phyloP scores from a whole-genome alignment of 2,329 filamentous ascomycete species.

The Karstenula rhodostoma region DNA sequence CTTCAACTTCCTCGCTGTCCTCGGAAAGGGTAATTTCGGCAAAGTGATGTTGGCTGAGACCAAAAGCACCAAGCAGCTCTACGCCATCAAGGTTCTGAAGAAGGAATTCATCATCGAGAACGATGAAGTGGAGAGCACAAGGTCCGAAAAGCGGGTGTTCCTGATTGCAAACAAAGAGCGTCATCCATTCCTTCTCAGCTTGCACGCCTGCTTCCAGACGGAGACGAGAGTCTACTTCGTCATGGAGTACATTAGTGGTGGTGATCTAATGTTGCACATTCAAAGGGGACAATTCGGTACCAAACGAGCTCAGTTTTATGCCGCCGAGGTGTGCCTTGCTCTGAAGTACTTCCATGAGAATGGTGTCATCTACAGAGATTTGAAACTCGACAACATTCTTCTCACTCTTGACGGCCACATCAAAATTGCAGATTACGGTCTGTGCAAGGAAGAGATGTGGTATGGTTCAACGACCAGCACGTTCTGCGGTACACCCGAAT shows the following conservation, averaged over 20 bases:
- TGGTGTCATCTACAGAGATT: slow-evolving; percentile 91
- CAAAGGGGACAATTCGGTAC: slow-evolving; percentile 95
- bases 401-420: slow-evolving; percentile 95
- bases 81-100: slow-evolving; percentile 98
- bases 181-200: slow-evolving; percentile 92
- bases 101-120: slow-evolving; percentile 99
- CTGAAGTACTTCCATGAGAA: slow-evolving; percentile 99
- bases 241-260: slow-evolving; percentile 99
- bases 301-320: slow-evolving; percentile 98
- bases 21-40: slow-evolving; percentile 99
- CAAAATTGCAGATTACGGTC: slow-evolving; percentile 97
- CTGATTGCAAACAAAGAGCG: slow-evolving; percentile 95
- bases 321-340: slow-evolving; percentile 94
- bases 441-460: slow-evolving; percentile 99
- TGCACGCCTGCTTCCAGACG: slow-evolving; percentile 98
- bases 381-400: slow-evolving; percentile 88
- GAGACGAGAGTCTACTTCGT: slow-evolving; percentile 99
- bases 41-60: slow-evolving; percentile 99
- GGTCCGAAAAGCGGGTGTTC: slow-evolving; percentile 97
- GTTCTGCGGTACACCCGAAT: slow-evolving; percentile 99
- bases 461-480: slow-evolving; percentile 96
- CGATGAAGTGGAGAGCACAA: slow-evolving; percentile 96
- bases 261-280: slow-evolving; percentile 98
- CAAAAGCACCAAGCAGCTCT: slow-evolving; percentile 88
- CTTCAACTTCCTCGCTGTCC: slow-evolving; percentile 98